Evolutionary conservation across 2,329 filamentous ascomycete genomes (phyloP), one percentile per base, ranked within the genome.

Genomic region (Coleophoma cylindrospora): DNA sequence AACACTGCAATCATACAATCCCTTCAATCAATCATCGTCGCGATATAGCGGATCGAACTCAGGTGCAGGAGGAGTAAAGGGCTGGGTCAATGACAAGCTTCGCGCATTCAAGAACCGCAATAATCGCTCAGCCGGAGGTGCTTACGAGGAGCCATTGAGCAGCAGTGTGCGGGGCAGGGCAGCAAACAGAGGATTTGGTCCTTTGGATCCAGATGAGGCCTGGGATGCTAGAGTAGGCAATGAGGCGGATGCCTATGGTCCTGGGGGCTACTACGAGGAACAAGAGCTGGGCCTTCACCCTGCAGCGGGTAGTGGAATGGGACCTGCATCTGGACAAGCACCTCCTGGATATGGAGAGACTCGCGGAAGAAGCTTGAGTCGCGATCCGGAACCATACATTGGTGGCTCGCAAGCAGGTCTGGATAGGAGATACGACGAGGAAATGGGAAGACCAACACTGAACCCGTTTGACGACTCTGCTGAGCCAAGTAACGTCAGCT

Each of bases 161-260:
- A 68, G 66, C 46, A 61, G 62, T 50, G 65, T 62, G 13, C 55
- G 62, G 37, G 67, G 67, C 49, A 55, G 67, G 34, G 70, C 71
- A 43, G 70, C 73, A 49, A 74, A 75, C 49, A 69, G 79, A 48
- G 81, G 81, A 19, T 84, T 87, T 65, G 82, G 84, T 2, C 74
- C 83, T 4, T 76, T 90, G 43, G 89, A 94, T 62, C 87, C 87
- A 1, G 89, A 95, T 64, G 88, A 91, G 63, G 88, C 89, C 2
- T 95, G 90, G 90, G 89, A 94, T 70, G 71, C 87, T 55, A 76
- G 87, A 52, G 88, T 95, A 4, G 87, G 87, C 51, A 76, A 83
- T 59, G 88, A 91, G 66, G 81, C 84, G 15, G 83, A 86, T 62
- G 71, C 69, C 12, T 83, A 84, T 64, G 80, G 79, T 2, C 70